Conservation (phyloP, 2,329 filamentous ascomycete species). For the Grosmannia clavigera region DNA sequence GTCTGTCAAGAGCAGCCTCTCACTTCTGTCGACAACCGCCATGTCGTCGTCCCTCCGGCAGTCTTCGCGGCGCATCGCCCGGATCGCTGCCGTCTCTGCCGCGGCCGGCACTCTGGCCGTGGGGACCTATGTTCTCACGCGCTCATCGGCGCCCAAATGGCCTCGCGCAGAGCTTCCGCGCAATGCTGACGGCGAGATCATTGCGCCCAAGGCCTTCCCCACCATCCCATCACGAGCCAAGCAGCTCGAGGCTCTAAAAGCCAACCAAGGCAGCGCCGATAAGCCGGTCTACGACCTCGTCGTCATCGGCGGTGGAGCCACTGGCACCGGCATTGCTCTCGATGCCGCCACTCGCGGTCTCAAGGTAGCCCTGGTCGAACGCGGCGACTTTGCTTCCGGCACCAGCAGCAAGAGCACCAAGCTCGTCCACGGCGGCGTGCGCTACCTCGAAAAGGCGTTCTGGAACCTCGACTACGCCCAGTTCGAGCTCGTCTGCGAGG, state of each 20-base stretch:
- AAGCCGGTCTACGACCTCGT: conserved; percentile 55
- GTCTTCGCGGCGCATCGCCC: background rate
- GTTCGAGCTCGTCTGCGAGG: conserved; percentile 69
- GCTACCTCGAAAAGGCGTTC: conserved; percentile 75
- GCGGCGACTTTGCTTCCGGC: conserved; percentile 70
- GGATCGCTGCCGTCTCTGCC: background rate
- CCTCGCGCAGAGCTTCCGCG: background rate
- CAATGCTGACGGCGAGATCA: conserved; percentile 54
- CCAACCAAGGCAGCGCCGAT: conserved; percentile 29
- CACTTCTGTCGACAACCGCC: background rate
- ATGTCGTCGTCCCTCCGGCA: background rate
- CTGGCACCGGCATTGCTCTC: conserved; percentile 66
- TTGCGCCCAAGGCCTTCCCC: conserved; percentile 48
- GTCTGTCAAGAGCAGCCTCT: background rate
- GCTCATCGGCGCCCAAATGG: background rate
- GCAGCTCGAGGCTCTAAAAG: conserved; percentile 48
- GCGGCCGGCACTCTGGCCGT: background rate
- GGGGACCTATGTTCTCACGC: background rate
- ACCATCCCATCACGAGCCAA: conserved; percentile 46
- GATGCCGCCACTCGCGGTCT: conserved; percentile 69
- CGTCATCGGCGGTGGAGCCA: conserved; percentile 68
- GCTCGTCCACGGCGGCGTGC: conserved; percentile 74
- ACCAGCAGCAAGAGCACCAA: conserved; percentile 83
- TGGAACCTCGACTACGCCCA: conserved; percentile 78
- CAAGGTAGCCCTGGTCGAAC: conserved; percentile 68